Conservation (phyloP, 352 stramenopile genomes). For the Phytophthora hibernalis region DNA sequence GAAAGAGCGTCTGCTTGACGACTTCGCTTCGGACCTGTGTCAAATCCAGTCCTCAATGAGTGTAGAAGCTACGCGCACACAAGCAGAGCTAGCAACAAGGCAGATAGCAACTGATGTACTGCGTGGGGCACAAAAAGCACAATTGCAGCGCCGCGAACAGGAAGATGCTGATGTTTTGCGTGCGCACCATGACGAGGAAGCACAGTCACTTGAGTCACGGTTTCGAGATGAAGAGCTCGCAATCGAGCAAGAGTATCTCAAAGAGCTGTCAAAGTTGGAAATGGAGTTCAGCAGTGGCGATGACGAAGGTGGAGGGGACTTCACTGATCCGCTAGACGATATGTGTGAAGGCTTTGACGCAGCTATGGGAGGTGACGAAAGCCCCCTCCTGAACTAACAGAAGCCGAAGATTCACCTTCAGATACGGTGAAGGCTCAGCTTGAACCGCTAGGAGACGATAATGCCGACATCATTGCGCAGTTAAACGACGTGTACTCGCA, state of each 20-base stretch:
- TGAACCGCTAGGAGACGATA: constrained; percentile 20
- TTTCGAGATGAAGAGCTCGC: constrained; percentile 55
- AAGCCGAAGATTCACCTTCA: background rate
- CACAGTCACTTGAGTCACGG: constrained; percentile 43
- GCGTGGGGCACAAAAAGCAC: constrained; percentile 32
- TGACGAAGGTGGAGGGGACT: constrained; percentile 36
- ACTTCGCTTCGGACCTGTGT: constrained; percentile 59
- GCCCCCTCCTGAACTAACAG: background rate
- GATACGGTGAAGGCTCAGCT: background rate
- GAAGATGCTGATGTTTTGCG: constrained; percentile 32
- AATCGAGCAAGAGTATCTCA: constrained; percentile 66
- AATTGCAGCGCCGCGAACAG: constrained; percentile 35
- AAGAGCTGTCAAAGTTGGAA: constrained; percentile 54
- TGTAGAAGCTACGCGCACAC: constrained; percentile 54
- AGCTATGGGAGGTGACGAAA: constrained; percentile 15
- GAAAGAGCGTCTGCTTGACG: constrained; percentile 53
- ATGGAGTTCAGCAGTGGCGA: constrained; percentile 48
- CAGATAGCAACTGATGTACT: constrained; percentile 40
- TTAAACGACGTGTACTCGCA: constrained; percentile 42
- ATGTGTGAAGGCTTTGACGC: constrained; percentile 14
- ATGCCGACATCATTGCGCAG: constrained; percentile 45
- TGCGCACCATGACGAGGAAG: constrained; percentile 39
- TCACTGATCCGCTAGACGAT: constrained; percentile 25
- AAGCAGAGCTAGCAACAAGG: constrained; percentile 50
- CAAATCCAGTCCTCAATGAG: constrained; percentile 54